Evolutionary conservation across 2,329 filamentous ascomycete genomes (phyloP), one percentile per base, ranked within the genome.

Genomic region (Nemania diffusa): DNA sequence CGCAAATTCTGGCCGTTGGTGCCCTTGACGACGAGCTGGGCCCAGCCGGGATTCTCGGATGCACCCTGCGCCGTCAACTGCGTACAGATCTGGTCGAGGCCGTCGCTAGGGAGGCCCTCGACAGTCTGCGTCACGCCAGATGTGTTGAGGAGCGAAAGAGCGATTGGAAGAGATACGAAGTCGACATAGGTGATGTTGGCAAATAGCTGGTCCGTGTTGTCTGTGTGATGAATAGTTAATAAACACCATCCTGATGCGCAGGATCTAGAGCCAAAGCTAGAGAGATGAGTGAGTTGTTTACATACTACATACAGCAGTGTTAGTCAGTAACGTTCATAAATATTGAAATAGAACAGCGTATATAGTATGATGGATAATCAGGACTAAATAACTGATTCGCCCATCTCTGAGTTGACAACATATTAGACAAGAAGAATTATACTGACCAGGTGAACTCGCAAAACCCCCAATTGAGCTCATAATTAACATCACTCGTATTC

Each of bases 131-230:
- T 75, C 11, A 71, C 69, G 51, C 84, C 86, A 51, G 78, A 76
- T 22, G 80, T 81, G 67, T 83, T 85, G 62, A 79, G 78, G 52
- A 90, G 83, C 67, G 79, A 76, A 69, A 90, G 82, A 0, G 86
- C 84, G 58, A 91, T 84, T n/a, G 90, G 89, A 71, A 91, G 76
- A 72, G 82, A 82, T 68, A 93, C 86, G 78, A 94, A 94, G 81
- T 94, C 92, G 60, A 94, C 92, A 76, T 91, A 90, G 69, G 84
- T 88, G 73, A 94, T 89, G 72, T 92, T 92, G 72, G 87, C 88
- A 74, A 87, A 92, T 5, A 92, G 79, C 77, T 91, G 83, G 34
- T 77, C 74, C 40, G 78, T 73, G 77, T 91, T 91, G 79, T 85
- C 91, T 17, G 89, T 91, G 73, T 50, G 1, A 24, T 62, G 2